Base-by-base conservation (phyloP, 2,329 filamentous ascomycete genomes). In the Knufia fluminis region DNA sequence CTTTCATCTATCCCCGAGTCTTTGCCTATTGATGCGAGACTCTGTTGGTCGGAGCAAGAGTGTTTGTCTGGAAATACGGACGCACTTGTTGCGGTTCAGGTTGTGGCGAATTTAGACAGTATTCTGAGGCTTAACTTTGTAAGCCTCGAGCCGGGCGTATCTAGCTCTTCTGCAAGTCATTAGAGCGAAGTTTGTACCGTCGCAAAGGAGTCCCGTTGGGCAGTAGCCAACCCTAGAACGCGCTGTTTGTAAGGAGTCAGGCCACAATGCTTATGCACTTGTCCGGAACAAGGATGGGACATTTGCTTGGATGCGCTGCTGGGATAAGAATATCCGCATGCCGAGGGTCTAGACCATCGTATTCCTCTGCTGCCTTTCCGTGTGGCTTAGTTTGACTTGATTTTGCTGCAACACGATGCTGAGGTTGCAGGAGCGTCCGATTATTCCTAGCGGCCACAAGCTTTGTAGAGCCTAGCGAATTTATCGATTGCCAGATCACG, bases 191-290 rank as follows among this genome's bases (percentile, higher is more conserved):
- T 9, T 20, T 17, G 19, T 22, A 22, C 7, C 6, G 19, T 38
- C 33, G n/a, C 4, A 22, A 19, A 12, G 22, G n/a, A 17, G 16
- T 20, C 17, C 22, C 38, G 16, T 22, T 12, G 17, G 17, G 8
- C 10, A 22, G 12, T 28, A 28, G 26, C 6, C 22, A 9, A 4
- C 16, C 22, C 4, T 6, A 12, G 3, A 20, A 9, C 22, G n/a
- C n/a, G n/a, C n/a, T n/a, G n/a, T n/a, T n/a, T n/a, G n/a, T n/a
- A n/a, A n/a, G n/a, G n/a, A n/a, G 38, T 40, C 38, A 40, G 38
- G 38, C 38, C 38, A 40, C 38, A 40, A 22, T 36, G 33, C n/a
- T 7, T n/a, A 36, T 36, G 33, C 33, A 36, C 33, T n/a, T 36
- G 33, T 36, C 33, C 16, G 33, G 17, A 24, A 9, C 8, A 26